Percentiles rank a stretch among this genome's conserved stretches.
Conservation (phyloP, 192 early-diverging fungal species). For the Coemansia guatemalensis region DNA sequence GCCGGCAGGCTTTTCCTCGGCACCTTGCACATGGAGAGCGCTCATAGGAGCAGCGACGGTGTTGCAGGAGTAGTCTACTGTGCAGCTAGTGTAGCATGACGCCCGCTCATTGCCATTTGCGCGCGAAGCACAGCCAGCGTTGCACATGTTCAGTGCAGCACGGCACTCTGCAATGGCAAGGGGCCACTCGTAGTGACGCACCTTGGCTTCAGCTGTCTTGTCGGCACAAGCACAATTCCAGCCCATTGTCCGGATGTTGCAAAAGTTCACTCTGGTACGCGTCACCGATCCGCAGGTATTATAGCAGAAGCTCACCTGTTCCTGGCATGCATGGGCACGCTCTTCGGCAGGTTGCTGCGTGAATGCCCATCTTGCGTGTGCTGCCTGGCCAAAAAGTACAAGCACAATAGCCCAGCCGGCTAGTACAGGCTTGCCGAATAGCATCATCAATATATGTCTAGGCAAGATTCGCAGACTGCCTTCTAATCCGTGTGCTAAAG, state of each 20-base stretch:
- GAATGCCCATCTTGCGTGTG: conserved; percentile 37
- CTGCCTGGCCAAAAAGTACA: conserved; percentile 3
- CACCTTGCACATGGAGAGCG: conserved; percentile 31
- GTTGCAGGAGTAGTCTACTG: conserved; percentile 43
- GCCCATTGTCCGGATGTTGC: conserved; percentile 52
- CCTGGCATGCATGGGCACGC: conserved; percentile 47
- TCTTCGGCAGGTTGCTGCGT: conserved; percentile 37
- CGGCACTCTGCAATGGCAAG: conserved; percentile 40
- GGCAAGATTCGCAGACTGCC: not conserved
- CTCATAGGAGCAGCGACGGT: conserved; percentile 38
- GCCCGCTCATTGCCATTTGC: conserved; percentile 21
- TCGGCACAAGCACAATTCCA: conserved; percentile 48
- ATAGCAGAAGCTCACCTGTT: conserved; percentile 54
- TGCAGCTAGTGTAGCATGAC: conserved; percentile 37
- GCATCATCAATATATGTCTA: not conserved
- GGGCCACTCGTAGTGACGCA: conserved; percentile 45
- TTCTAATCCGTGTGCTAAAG: not conserved
- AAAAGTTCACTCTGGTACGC: conserved; percentile 43
- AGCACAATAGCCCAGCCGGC: conserved; percentile 6
- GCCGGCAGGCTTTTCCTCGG: conserved; percentile 39
- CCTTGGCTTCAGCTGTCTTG: conserved; percentile 19
- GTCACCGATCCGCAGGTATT: conserved; percentile 39
- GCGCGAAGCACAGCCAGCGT: conserved; percentile 19
- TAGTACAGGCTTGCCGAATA: not conserved
- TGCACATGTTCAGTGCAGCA: conserved; percentile 36